A percentile compares a stretch with the other conserved stretches of the same genome.
phyloP scores from a whole-genome alignment of 148 eudicot genomes.

The Chenopodium formosanum region DNA sequence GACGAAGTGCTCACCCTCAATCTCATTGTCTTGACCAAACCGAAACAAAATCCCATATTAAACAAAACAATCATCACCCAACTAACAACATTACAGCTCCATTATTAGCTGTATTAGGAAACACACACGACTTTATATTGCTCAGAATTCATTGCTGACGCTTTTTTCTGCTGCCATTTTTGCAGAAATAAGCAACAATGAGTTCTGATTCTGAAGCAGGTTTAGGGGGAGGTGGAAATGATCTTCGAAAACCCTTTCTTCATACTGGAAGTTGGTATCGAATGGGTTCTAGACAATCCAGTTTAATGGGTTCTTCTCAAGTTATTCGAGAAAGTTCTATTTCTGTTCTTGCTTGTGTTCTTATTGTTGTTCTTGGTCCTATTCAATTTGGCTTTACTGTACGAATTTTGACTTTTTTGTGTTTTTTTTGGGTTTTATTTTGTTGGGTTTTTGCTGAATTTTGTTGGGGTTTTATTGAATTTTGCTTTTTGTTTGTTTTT shows the following conservation, averaged over 20 bases:
- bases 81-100: not conserved
- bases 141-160: too few relatives aligned
- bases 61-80: not conserved
- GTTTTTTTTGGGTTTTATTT: not conserved
- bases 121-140: too few relatives aligned
- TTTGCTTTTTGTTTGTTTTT: conserved; percentile 2
- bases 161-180: too few relatives aligned
- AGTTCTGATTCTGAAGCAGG: conserved; percentile 63
- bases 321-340: conserved; percentile 72
- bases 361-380: conserved; percentile 91
- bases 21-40: conserved; percentile 1
- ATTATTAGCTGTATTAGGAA: not conserved
- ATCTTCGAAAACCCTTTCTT: conserved; percentile 79
- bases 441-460: not conserved
- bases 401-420: not conserved
- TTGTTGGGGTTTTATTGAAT: not conserved
- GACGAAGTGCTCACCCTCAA: conserved; percentile 3
- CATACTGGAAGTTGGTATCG: conserved; percentile 98
- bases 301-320: conserved; percentile 73
- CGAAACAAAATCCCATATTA: too few relatives aligned
- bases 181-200: conserved; percentile 29
- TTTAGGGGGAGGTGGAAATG: conserved; percentile 40
- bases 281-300: conserved; percentile 92
- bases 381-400: conserved; percentile 99
- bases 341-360: conserved; percentile 88